Evolutionary conservation across 441 rosid genomes (phyloP).

Genomic region (Gossypium lobatum): DNA sequence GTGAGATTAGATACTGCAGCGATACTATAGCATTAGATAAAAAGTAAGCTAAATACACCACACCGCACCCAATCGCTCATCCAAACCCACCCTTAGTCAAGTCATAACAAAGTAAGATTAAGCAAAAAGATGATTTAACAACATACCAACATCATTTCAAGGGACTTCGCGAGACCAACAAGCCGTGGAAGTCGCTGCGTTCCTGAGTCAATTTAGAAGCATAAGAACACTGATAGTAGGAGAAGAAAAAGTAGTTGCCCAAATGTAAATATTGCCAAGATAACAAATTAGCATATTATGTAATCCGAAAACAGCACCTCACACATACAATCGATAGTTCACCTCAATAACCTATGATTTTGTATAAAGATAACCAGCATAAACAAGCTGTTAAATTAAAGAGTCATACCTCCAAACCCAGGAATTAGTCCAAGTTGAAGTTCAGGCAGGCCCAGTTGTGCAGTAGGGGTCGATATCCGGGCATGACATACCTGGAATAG

Average conservation of each 20-base stretch:
- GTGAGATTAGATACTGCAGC: no score
- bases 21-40: no score
- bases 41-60: no score
- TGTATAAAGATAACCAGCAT: background rate
- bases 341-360: background rate
- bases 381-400: background rate
- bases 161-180: constrained; percentile 86
- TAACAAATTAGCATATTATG: background rate
- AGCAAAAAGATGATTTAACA: constrained; percentile 14
- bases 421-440: constrained; percentile 93
- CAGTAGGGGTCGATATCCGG: constrained; percentile 69
- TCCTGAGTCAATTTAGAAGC: constrained; percentile 49
- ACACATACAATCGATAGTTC: background rate
- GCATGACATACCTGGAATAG: constrained; percentile 78
- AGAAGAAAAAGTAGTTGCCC: background rate
- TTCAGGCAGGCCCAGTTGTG: constrained; percentile 91
- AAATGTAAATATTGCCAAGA: background rate
- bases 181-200: constrained; percentile 99
- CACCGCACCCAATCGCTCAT: no score
- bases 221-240: constrained; percentile 11
- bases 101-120: constrained; percentile 9
- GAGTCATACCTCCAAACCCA: constrained; percentile 78
- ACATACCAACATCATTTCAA: constrained; percentile 93
- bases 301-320: background rate
- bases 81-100: background rate